Conservation (phyloP, 768 basidiomycete species). For the Boletus eberwhitei region DNA sequence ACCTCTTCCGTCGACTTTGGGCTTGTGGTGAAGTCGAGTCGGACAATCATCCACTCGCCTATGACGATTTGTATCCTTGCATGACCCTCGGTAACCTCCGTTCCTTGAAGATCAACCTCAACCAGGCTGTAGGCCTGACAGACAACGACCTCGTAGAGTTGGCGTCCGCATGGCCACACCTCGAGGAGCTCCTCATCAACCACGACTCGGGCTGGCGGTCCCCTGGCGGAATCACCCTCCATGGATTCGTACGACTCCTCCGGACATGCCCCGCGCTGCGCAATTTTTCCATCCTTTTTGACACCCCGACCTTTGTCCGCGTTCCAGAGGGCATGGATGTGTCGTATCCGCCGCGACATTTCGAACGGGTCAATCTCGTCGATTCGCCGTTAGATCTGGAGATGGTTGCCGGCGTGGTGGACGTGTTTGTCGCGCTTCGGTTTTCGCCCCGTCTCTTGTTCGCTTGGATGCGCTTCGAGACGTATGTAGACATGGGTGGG, state of each 20-base stretch:
- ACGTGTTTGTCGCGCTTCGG: background rate
- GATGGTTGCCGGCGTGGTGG: background rate
- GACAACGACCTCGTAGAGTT: background rate
- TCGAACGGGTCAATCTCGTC: background rate
- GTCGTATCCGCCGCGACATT: background rate
- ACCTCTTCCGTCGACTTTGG: background rate
- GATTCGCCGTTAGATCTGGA: background rate
- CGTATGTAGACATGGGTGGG: background rate
- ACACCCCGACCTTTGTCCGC: background rate
- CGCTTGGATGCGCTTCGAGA: background rate
- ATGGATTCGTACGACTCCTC: conserved; percentile 4
- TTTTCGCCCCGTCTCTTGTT: background rate
- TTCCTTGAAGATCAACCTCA: background rate
- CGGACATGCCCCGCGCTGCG: background rate
- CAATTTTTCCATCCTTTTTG: background rate
- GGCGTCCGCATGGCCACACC: background rate
- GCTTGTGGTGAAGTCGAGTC: background rate
- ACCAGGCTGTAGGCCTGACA: background rate
- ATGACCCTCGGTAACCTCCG: background rate
- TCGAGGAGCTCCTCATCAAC: background rate
- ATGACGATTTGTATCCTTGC: conserved; percentile 1
- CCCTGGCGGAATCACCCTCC: background rate
- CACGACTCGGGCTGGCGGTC: background rate
- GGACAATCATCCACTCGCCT: background rate
- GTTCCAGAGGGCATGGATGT: conserved; percentile 4